phyloP scores from a whole-genome alignment of 106 monocot genomes.

The Ottelia alismoides region DNA sequence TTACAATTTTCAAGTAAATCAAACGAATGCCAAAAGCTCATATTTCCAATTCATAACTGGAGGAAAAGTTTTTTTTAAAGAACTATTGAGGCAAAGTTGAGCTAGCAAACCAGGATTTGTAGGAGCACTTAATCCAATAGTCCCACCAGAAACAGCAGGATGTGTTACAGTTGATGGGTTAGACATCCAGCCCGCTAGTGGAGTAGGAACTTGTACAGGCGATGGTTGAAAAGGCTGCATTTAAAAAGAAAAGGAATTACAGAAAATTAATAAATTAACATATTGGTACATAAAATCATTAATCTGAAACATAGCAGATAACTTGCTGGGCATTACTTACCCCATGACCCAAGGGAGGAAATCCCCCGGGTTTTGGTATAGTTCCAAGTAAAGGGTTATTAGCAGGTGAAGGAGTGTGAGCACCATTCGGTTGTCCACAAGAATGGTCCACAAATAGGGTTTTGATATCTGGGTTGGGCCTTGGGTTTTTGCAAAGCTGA shows the following conservation, averaged over 20 bases:
- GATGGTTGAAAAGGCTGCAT: conserved; percentile 74
- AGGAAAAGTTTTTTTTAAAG: no score
- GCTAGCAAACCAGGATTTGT: conserved; percentile 60
- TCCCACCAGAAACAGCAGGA: conserved; percentile 66
- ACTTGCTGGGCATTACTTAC: conserved; percentile 21
- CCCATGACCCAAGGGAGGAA: conserved; percentile 86
- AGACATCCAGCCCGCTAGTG: conserved; percentile 92
- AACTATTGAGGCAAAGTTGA: no score
- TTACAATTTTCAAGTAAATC: no score
- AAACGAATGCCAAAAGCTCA: no score
- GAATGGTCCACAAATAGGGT: conserved; percentile 96
- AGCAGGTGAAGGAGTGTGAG: conserved; percentile 61
- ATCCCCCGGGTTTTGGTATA: conserved; percentile 76
- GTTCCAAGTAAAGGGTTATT: conserved; percentile 65
- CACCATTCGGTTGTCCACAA: conserved; percentile 92
- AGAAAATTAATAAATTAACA: neutral
- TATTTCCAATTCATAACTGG: no score
- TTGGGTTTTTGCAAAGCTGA: conserved; percentile 94
- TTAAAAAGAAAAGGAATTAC: no score
- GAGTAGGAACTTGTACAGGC: conserved; percentile 46
- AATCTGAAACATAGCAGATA: neutral
- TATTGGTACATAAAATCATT: neutral
- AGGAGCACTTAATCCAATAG: conserved; percentile 61
- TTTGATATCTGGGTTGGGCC: conserved; percentile 97
- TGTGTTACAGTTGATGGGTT: conserved; percentile 61